Base-by-base conservation (phyloP, 2,329 filamentous ascomycete genomes). In the Ophiostoma sp. region DNA sequence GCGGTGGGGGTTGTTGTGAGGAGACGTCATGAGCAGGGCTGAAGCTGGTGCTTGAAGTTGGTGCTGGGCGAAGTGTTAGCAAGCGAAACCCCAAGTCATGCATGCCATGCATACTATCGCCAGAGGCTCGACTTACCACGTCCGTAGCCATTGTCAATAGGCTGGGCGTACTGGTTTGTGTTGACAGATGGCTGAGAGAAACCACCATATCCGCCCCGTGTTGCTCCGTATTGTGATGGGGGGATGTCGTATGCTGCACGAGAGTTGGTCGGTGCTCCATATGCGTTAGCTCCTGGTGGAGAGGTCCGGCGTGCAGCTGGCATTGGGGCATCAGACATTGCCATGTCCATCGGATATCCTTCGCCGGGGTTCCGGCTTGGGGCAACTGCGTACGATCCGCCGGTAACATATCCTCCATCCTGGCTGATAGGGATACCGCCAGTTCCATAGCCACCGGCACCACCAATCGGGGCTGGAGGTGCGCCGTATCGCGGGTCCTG, bases 141-240 rank as follows among this genome's bases (percentile, higher is more conserved):
- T 31, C 73, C 73, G 23, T 72, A 74, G 6, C 67, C 69, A 41
- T 71, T 64, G 48, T 74, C 73, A 2, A 74, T 70, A 1, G 73
- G 70, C 20, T 69, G 71, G 5, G 64, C 60, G 17, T 70, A 72
- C 69, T 72, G 73, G 71, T 72, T 69, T 15, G 27, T 23, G 17
- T 70, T 27, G 7, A 27, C n/a, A 2, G 72, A 36, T 71, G 76
- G 76, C 75, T 77, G 78, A 75, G 74, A 76, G 80, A 85, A 88
- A 84, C 83, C 83, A 86, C 86, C 85, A 82, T 86, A 86, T 80
- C 85, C 85, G 83, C 83, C 65, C 64, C 65, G 17, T 64, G 68
- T 31, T 13, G 62, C 39, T 69, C 52, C 15, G 54, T 62, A 60
- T 27, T 52, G 41, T 23, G 23, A 13, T n/a, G 66, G 11, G 39